Conservation (phyloP, 371 early-diverging fungal genomes). For the Coelomomyces lativittatus region DNA sequence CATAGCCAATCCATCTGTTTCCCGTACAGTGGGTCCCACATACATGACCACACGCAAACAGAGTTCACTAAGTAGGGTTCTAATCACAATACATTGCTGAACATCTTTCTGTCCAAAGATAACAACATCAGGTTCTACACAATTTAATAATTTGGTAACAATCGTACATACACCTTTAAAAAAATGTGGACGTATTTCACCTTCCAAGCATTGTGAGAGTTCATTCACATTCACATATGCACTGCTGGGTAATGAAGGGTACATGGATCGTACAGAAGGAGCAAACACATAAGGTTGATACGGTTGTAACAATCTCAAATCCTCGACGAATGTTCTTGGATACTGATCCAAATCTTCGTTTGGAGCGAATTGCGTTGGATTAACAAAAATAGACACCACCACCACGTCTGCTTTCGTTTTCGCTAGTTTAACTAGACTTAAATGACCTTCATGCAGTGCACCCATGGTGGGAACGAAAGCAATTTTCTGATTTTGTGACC, state of each 20-base stretch:
- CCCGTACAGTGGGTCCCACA: constrained; percentile 60
- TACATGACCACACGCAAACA: constrained; percentile 55
- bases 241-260: constrained; percentile 66
- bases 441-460: constrained; percentile 75
- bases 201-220: constrained; percentile 75
- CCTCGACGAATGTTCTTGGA: constrained; percentile 64
- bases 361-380: constrained; percentile 92
- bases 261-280: constrained; percentile 73
- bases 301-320: constrained; percentile 37
- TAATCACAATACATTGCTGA: constrained; percentile 80
- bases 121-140: constrained; percentile 61
- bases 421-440: constrained; percentile 37
- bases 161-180: constrained; percentile 94
- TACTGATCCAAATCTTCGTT: constrained; percentile 78
- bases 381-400: constrained; percentile 79
- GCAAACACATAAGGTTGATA: constrained; percentile 41
- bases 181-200: constrained; percentile 77
- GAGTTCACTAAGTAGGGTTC: constrained; percentile 61
- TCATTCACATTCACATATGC: constrained; percentile 83
- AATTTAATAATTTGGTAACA: constrained; percentile 79
- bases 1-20: constrained; percentile 73
- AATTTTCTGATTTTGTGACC: constrained; percentile 8
- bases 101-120: constrained; percentile 93
- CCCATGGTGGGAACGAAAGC: constrained; percentile 80
- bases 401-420: constrained; percentile 43